Percentiles rank a stretch among this genome's conserved stretches.
Conservation (phyloP, 2,329 filamentous ascomycete genomes). For the Clarireedia homoeocarpa region DNA sequence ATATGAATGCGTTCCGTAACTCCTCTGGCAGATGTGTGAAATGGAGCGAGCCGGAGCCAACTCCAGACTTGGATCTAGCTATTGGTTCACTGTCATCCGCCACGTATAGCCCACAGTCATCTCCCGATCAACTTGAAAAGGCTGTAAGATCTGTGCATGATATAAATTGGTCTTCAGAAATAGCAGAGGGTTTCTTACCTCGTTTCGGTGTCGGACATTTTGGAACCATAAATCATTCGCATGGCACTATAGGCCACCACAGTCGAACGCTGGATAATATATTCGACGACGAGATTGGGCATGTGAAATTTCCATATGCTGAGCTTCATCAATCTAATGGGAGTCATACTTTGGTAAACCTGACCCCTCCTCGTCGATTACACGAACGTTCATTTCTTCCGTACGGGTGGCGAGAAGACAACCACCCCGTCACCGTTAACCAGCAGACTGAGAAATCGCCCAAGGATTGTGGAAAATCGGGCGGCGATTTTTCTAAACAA, state of each 20-base stretch:
- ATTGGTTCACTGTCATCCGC: neutral
- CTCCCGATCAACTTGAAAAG: neutral
- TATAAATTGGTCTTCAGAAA: neutral
- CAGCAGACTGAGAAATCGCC: neutral
- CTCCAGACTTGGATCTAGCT: neutral
- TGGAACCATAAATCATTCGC: neutral
- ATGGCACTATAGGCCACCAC: too few relatives aligned
- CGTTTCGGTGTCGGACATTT: neutral
- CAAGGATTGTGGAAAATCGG: neutral
- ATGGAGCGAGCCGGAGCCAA: conserved; percentile 3
- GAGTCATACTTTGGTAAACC: neutral
- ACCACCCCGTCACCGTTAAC: neutral
- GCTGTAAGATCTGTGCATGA: neutral
- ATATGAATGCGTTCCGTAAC: conserved; percentile 1
- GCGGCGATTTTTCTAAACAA: neutral
- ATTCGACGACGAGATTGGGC: neutral
- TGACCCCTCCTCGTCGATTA: neutral
- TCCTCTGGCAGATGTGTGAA: neutral
- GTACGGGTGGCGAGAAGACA: neutral
- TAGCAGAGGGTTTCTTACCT: neutral
- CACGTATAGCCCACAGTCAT: neutral
- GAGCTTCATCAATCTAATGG: neutral
- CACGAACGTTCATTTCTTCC: neutral
- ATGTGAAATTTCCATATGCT: neutral
- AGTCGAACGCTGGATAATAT: too few relatives aligned